These are phyloP conservation scores for Nakazawaea laoshanensis DNA, from an alignment of 805 yeast species.

Conservation along the genomic window DNA sequence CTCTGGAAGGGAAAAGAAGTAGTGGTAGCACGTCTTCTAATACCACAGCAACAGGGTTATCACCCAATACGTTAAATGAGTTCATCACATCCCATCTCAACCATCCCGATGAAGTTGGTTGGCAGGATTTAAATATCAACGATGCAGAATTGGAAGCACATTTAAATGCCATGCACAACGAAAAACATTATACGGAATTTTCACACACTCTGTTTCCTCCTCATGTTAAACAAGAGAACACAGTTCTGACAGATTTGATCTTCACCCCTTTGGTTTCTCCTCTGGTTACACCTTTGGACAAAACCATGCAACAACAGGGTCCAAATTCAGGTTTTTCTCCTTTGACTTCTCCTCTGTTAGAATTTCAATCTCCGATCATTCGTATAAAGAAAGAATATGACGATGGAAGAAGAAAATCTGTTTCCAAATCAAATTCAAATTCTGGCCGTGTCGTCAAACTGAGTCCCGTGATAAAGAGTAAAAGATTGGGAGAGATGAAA, in stretches of 20 bases:
- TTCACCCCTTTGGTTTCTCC: constrained; percentile 78
- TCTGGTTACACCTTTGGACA: constrained; percentile 57
- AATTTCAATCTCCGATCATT: constrained; percentile 30
- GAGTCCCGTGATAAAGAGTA: constrained; percentile 8
- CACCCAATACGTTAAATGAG: too few species aligned
- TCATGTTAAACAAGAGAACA: neutral
- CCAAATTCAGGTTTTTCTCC: constrained; percentile 28
- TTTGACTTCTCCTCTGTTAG: constrained; percentile 62
- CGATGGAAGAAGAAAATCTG: constrained; percentile 1
- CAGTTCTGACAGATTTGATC: constrained; percentile 46
- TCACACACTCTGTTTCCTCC: constrained; percentile 10
- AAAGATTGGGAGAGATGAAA: constrained; percentile 9
- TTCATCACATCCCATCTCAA: too few species aligned
- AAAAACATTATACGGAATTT: constrained; percentile 10
- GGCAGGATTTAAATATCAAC: too few species aligned
- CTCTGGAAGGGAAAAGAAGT: too few species aligned
- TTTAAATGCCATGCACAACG: too few species aligned
- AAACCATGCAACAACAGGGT: constrained; percentile 1
- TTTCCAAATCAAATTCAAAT: neutral
- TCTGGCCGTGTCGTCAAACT: constrained; percentile 10
- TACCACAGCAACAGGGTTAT: too few species aligned
- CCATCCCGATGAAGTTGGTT: too few species aligned
- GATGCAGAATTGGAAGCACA: too few species aligned
- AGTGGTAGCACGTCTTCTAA: too few species aligned
- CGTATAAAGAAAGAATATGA: constrained; percentile 12